These are phyloP conservation scores for Barnettozyma sucrosica DNA, from an alignment of 805 yeast species.

Conservation along the genomic window DNA sequence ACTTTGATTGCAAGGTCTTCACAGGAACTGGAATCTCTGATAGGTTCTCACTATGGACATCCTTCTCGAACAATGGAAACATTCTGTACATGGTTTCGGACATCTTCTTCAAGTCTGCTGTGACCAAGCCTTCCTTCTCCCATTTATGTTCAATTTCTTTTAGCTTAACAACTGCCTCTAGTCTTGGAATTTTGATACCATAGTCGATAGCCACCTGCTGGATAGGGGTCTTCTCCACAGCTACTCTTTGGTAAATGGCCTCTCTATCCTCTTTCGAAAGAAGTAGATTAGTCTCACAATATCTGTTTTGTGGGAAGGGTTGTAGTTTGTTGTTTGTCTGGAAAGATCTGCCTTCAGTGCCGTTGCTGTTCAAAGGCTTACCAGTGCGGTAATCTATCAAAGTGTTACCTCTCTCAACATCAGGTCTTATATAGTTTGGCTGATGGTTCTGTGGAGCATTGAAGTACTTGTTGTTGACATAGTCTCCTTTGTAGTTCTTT, in stretches of 20 bases:
- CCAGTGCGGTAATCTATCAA: conserved; percentile 31
- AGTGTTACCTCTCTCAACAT: conserved; percentile 37
- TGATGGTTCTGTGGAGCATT: conserved; percentile 59
- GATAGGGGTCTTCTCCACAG: conserved; percentile 45
- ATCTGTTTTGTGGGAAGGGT: conserved; percentile 78
- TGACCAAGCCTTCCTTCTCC: conserved; percentile 45
- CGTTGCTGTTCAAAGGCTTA: conserved; percentile 23
- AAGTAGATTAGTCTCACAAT: conserved; percentile 60
- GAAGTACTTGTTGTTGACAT: conserved; percentile 68
- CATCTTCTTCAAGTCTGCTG: conserved; percentile 54
- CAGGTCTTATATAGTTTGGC: conserved; percentile 68
- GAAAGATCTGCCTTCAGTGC: conserved; percentile 6
- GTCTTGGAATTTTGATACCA: conserved; percentile 77
- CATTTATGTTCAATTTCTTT: conserved; percentile 58
- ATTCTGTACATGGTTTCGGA: conserved; percentile 60
- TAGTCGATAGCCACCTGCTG: conserved; percentile 74
- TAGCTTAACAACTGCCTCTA: conserved; percentile 81
- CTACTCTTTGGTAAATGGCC: conserved; percentile 52
- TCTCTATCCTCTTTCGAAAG: conserved; percentile 55
- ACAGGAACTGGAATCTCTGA: conserved; percentile 93
- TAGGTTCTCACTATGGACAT: conserved; percentile 56
- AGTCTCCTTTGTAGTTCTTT: conserved; percentile 76
- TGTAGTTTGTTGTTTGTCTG: conserved; percentile 32
- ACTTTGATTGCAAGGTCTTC: conserved; percentile 74
- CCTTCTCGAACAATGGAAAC: conserved; percentile 67